Base-by-base conservation (phyloP, 768 basidiomycete species). In the Termitomyces heimii region DNA sequence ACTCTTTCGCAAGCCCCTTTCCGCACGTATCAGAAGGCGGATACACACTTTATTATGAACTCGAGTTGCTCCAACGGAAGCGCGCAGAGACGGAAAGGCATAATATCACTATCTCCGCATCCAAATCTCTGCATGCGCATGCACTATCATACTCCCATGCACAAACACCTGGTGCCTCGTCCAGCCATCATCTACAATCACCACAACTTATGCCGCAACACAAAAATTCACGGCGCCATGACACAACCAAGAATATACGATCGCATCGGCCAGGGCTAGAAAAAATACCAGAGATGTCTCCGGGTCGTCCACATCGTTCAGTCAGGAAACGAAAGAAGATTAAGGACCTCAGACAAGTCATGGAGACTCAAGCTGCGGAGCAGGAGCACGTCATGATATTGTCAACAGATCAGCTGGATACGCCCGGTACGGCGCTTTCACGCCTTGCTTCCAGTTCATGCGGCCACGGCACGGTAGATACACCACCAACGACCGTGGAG, bases 31-130 rank as follows among this genome's bases (percentile, higher is more conserved):
- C 71, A 2, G 63, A 66, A 24, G 77, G 77, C 18, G 76, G 75
- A n/a, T 78, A 78, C 63, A 71, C 61, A 24, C 67, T 65, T 57
- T 78, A 75, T 57, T 78, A 78, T 60, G 62, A 64, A 14, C 63
- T 65, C 53, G 61, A 63, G 28, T 44, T 62, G 46, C 60, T 63
- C 3, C 47, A 58, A 28, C 62, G 56, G 13, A 63, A 56, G 54
- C 53, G 47, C 24, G 26, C 60, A 10, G 63, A 56, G 45, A 55
- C 59, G 22, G 57, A 56, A 40, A 42, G 32, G 12, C 60, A 46
- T 3, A 39, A 39, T n/a, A 20, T 45, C 8, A 40, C 60, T 14
- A 43, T 35, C 22, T 40, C 57, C 20, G 49, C 56, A 44, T 57
- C 67, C 29, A 61, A 24, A 24, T 20, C 55, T 37, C 42, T 37